Conservation (phyloP, 139 green algal species). For the Chlamydomonas sp. region DNA sequence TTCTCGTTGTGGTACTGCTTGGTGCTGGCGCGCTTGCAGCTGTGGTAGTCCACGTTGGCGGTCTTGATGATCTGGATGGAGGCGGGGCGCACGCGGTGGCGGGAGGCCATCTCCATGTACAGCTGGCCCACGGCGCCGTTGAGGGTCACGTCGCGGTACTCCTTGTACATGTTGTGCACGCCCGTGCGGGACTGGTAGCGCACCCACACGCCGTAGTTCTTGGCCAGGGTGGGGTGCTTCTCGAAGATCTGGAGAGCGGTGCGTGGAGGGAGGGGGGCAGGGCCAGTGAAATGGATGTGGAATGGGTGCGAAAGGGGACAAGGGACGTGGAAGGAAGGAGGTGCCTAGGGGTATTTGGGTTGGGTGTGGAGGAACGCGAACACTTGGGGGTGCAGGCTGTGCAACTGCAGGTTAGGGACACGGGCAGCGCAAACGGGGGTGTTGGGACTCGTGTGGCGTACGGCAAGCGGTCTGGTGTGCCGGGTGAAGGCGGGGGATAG, state of each 20-base stretch:
- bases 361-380: no score
- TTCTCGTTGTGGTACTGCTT: constrained; percentile 95
- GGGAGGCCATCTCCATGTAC: constrained; percentile 97
- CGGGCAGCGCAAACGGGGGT: no score
- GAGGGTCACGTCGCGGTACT: constrained; percentile 99
- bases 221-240: constrained; percentile 93
- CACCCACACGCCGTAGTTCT: constrained; percentile 99
- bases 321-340: no score
- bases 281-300: background rate
- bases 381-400: no score
- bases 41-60: constrained; percentile 75
- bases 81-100: constrained; percentile 90
- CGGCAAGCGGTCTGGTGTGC: no score
- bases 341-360: no score
- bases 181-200: constrained; percentile 97
- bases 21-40: constrained; percentile 92
- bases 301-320: background rate
- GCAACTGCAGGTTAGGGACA: no score
- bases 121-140: constrained; percentile 97
- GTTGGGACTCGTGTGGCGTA: no score
- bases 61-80: constrained; percentile 98
- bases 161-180: constrained; percentile 59
- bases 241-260: constrained; percentile 91
- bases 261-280: background rate
- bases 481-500: no score